Evolutionary conservation across 192 early-diverging fungal species (phyloP).

Genomic region (Coemansia sp.): DNA sequence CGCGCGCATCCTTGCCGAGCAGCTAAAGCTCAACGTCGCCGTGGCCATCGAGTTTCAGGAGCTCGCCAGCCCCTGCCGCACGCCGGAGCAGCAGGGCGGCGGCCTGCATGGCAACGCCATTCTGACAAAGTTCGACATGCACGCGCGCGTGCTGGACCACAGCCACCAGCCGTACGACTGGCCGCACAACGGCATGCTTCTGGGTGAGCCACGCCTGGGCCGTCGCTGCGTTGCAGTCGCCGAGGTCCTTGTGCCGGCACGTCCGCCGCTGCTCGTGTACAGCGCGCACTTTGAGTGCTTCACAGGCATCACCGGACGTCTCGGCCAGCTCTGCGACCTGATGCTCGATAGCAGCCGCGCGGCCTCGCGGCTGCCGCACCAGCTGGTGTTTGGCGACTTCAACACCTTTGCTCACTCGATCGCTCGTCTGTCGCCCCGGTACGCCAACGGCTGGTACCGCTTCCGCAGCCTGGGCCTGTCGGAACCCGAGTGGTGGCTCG

Average conservation of each 20-base stretch:
- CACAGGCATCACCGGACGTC: constrained; percentile 66
- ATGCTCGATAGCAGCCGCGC: constrained; percentile 55
- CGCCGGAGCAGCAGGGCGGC: constrained; percentile 62
- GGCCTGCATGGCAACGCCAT: constrained; percentile 80
- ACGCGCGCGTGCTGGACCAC: constrained; percentile 61
- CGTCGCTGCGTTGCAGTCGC: constrained; percentile 59
- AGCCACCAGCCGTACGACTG: constrained; percentile 67
- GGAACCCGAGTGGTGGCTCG: constrained; percentile 70
- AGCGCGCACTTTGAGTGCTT: constrained; percentile 74
- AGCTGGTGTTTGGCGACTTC: constrained; percentile 70
- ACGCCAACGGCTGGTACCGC: constrained; percentile 63
- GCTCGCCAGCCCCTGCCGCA: constrained; percentile 57
- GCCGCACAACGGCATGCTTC: constrained; percentile 56
- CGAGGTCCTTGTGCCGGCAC: constrained; percentile 48
- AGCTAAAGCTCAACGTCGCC: constrained; percentile 59
- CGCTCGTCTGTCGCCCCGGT: constrained; percentile 62
- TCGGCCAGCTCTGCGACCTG: constrained; percentile 65
- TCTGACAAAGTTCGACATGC: constrained; percentile 60
- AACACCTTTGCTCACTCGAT: constrained; percentile 79
- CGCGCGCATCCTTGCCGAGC: constrained; percentile 57
- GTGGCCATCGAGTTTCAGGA: constrained; percentile 75
- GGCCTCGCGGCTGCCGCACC: constrained; percentile 53
- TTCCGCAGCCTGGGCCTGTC: constrained; percentile 58
- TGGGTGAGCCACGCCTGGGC: constrained; percentile 67
- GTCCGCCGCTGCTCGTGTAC: constrained; percentile 62